Conservation (phyloP, 2,329 filamentous ascomycete genomes). For the Trichoderma guizhouense region DNA sequence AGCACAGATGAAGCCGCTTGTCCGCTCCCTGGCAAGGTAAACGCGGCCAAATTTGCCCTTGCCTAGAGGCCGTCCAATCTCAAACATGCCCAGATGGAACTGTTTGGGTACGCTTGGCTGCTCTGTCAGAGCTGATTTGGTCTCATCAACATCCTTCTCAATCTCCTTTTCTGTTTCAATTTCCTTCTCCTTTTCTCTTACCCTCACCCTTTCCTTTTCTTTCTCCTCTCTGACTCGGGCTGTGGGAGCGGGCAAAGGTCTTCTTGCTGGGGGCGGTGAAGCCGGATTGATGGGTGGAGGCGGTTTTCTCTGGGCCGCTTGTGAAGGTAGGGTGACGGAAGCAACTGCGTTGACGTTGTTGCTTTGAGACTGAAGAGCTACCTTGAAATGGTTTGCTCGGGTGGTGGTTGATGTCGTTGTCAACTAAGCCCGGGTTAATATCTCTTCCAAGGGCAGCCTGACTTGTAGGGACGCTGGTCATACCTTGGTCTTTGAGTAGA, state of each 20-base stretch:
- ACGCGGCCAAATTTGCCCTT: constrained; percentile 74
- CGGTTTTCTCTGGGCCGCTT: constrained; percentile 56
- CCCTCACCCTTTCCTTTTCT: neutral
- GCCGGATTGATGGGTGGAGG: constrained; percentile 29
- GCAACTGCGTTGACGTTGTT: constrained; percentile 61
- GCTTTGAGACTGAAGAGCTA: constrained; percentile 76
- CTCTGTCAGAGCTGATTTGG: constrained; percentile 51
- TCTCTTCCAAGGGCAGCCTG: neutral
- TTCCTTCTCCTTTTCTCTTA: neutral
- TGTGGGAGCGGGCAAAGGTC: constrained; percentile 43
- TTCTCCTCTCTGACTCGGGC: constrained; percentile 33
- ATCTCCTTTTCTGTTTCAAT: constrained; percentile 25
- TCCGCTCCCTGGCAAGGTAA: constrained; percentile 66
- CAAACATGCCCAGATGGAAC: constrained; percentile 80
- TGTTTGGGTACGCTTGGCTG: constrained; percentile 58
- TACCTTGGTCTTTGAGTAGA: constrained; percentile 76
- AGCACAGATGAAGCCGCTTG: constrained; percentile 66
- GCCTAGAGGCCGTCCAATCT: constrained; percentile 69
- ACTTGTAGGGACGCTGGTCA: constrained; percentile 9
- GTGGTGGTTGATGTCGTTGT: constrained; percentile 43
- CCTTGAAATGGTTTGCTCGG: constrained; percentile 81
- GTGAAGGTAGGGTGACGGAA: constrained; percentile 64
- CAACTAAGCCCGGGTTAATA: neutral
- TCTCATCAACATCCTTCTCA: constrained; percentile 52
- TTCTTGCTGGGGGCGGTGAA: constrained; percentile 48